Evolutionary conservation across 768 basidiomycete genomes (phyloP).

Genomic region (Clitopilus passeckerianus): DNA sequence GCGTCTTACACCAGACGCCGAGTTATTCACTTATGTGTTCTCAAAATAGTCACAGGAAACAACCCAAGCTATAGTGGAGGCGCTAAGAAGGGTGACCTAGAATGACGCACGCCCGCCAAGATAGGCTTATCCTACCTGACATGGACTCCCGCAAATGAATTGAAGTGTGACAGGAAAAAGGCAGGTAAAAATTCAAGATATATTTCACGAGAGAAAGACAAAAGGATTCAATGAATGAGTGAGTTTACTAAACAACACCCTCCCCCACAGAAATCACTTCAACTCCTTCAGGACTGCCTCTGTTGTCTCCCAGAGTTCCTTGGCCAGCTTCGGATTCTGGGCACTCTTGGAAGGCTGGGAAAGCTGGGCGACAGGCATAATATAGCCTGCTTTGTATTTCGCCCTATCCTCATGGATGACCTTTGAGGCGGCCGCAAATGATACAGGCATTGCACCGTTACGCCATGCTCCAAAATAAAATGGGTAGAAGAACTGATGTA

Average conservation of each 20-base stretch:
- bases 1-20: no score
- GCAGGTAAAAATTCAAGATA: no score
- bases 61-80: no score
- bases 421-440: conserved; percentile 23
- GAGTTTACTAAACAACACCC: no score
- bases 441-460: conserved; percentile 20
- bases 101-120: no score
- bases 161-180: no score
- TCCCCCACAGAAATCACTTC: background rate
- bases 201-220: background rate
- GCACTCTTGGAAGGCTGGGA: conserved; percentile 1
- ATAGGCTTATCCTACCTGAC: no score
- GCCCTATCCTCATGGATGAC: conserved; percentile 13
- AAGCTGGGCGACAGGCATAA: conserved; percentile 10
- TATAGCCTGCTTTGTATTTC: conserved; percentile 18
- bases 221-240: background rate
- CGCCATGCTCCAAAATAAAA: conserved; percentile 13
- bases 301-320: conserved; percentile 7
- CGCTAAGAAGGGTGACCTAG: no score
- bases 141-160: no score
- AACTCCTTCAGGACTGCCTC: conserved; percentile 6
- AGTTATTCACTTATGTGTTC: no score
- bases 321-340: conserved; percentile 5
- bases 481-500: conserved; percentile 9
- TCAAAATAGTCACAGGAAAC: no score